Percentiles rank a stretch among this genome's conserved stretches.
phyloP scores from a whole-genome alignment of 345 rosid genomes.

The Citrus inodora region DNA sequence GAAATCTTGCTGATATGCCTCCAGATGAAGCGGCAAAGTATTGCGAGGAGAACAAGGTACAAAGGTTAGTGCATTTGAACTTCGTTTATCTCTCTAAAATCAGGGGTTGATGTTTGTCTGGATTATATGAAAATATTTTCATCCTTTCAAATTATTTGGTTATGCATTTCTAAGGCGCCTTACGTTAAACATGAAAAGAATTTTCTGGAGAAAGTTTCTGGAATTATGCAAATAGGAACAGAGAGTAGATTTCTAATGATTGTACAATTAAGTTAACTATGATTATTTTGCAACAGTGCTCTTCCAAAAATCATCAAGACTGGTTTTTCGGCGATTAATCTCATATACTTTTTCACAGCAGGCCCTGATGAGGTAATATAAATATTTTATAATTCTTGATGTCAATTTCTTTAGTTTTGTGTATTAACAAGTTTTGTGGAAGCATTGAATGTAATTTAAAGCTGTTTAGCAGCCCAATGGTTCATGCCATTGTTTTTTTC shows the following conservation, averaged over 20 bases:
- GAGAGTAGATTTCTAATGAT: neutral
- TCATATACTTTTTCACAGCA: slow-evolving; percentile 95
- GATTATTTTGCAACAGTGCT: slow-evolving; percentile 49
- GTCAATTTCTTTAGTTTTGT: neutral
- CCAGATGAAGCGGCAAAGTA: slow-evolving; percentile 78
- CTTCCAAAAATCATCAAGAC: slow-evolving; percentile 97
- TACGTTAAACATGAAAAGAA: neutral
- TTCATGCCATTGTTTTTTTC: neutral
- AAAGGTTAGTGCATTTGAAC: slow-evolving; percentile 59
- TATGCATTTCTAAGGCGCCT: neutral
- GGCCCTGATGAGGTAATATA: slow-evolving; percentile 89
- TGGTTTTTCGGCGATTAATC: slow-evolving; percentile 93
- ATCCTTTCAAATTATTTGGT: neutral
- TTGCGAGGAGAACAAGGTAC: slow-evolving; percentile 93
- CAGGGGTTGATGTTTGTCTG: neutral
- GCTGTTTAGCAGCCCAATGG: neutral
- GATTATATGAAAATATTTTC: neutral
- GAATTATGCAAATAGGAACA: neutral
- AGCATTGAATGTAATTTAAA: neutral
- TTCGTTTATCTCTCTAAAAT: neutral
- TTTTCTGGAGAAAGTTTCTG: neutral
- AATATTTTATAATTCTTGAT: neutral
- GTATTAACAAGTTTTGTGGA: neutral
- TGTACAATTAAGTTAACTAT: slow-evolving; percentile 5
- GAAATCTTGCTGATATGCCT: slow-evolving; percentile 72